Conservation (phyloP, 129 eudicot species). For the Chrysanthemum seticuspe region DNA sequence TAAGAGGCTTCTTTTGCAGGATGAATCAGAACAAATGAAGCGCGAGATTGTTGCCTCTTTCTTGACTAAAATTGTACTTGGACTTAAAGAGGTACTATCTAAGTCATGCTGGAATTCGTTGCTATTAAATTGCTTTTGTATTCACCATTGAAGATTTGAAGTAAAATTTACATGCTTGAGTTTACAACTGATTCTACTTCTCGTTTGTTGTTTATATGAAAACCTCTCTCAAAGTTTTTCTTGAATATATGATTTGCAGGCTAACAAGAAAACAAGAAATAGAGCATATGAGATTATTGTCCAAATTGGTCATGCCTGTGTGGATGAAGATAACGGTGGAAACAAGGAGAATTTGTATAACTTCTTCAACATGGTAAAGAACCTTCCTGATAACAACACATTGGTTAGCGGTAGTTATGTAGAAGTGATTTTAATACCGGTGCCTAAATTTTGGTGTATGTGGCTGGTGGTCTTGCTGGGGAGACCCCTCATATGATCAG, state of each 20-base stretch:
- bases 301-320: conserved; percentile 93
- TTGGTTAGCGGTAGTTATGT: neutral
- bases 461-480: conserved; percentile 88
- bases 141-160: too few relatives aligned
- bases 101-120: too few relatives aligned
- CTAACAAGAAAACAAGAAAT: conserved; percentile 80
- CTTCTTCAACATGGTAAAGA: conserved; percentile 72
- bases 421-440: too few relatives aligned
- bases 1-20: conserved; percentile 34
- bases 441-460: conserved; percentile 34
- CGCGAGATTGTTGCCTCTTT: conserved; percentile 61
- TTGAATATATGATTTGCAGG: conserved; percentile 39
- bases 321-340: conserved; percentile 71
- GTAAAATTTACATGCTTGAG: too few relatives aligned
- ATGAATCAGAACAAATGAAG: conserved; percentile 56
- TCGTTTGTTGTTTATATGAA: too few relatives aligned
- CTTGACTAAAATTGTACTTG: conserved; percentile 4
- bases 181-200: too few relatives aligned
- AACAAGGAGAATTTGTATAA: conserved; percentile 59
- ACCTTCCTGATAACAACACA: neutral
- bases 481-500: conserved; percentile 97
- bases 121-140: too few relatives aligned
- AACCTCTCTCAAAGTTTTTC: too few relatives aligned
- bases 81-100: too few relatives aligned
- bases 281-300: conserved; percentile 94